A percentile compares a stretch with the other conserved stretches of the same genome.
phyloP scores from a whole-genome alignment of 179 eudicot genomes.

The Beta corolliflora region DNA sequence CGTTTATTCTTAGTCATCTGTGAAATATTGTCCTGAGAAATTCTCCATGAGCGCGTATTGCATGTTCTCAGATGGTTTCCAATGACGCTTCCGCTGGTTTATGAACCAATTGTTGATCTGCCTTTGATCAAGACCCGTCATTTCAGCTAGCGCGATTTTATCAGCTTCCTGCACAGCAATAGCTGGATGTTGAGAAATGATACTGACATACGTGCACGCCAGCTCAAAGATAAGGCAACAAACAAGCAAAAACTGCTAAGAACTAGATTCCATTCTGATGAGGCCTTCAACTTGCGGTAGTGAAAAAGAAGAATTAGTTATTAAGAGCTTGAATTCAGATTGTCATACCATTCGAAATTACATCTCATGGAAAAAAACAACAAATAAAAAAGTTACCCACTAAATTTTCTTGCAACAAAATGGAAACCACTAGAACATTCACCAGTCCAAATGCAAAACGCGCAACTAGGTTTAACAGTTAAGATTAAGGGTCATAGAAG shows the following conservation, averaged over 20 bases:
- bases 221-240: background rate
- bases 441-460: background rate
- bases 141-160: conserved; percentile 68
- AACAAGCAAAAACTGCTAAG: background rate
- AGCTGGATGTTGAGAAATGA: background rate
- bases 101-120: conserved; percentile 96
- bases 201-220: background rate
- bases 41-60: conserved; percentile 76
- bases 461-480: background rate
- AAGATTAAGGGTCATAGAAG: background rate
- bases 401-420: background rate
- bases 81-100: conserved; percentile 88
- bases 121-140: conserved; percentile 85
- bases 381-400: background rate
- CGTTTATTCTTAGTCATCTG: conserved; percentile 43
- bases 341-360: background rate
- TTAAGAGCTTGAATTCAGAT: background rate
- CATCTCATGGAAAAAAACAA: background rate
- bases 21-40: conserved; percentile 52
- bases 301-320: background rate
- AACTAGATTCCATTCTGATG: background rate
- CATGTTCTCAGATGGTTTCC: conserved; percentile 92
- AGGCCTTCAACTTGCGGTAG: background rate
- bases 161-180: conserved; percentile 64
- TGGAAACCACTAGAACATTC: background rate